Evolutionary conservation across 768 basidiomycete genomes (phyloP).

Genomic region (Russula sp.): DNA sequence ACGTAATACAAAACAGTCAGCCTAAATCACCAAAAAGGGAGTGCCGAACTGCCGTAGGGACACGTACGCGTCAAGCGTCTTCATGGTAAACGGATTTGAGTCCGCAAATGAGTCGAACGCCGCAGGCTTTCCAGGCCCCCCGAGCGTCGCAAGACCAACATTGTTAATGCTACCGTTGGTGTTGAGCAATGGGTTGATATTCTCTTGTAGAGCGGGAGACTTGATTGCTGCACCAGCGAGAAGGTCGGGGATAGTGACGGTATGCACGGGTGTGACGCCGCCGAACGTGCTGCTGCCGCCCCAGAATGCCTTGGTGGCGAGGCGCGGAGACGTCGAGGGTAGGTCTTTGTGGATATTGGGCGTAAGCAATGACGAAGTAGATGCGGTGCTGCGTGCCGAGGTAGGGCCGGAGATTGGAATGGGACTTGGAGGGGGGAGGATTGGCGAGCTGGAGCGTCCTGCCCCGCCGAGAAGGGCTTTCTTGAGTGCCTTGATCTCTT

Average conservation of each 20-base stretch:
- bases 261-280: conserved; percentile 81
- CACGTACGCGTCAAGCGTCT: conserved; percentile 75
- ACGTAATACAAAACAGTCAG: conserved; percentile 9
- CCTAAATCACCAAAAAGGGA: conserved; percentile 16
- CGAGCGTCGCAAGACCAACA: conserved; percentile 38
- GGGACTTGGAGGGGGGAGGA: conserved; percentile 49
- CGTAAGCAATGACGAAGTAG: conserved; percentile 41
- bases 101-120: conserved; percentile 80
- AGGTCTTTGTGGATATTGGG: conserved; percentile 80
- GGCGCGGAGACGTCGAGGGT: conserved; percentile 53
- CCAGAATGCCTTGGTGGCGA: conserved; percentile 69
- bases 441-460: conserved; percentile 40
- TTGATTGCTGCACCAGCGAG: conserved; percentile 30
- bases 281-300: conserved; percentile 58
- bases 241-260: conserved; percentile 72
- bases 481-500: conserved; percentile 74
- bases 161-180: conserved; percentile 34
- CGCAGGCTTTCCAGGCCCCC: conserved; percentile 38
- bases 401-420: conserved; percentile 34
- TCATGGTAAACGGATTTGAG: conserved; percentile 80
- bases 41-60: not conserved
- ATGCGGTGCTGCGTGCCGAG: conserved; percentile 31
- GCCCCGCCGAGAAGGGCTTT: conserved; percentile 69
- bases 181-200: conserved; percentile 75
- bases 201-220: conserved; percentile 54